A percentile compares a stretch with the other conserved stretches of the same genome.
Evolutionary conservation across 2,329 filamentous ascomycete species (phyloP).

Genomic region (Sporothrix phasma): DNA sequence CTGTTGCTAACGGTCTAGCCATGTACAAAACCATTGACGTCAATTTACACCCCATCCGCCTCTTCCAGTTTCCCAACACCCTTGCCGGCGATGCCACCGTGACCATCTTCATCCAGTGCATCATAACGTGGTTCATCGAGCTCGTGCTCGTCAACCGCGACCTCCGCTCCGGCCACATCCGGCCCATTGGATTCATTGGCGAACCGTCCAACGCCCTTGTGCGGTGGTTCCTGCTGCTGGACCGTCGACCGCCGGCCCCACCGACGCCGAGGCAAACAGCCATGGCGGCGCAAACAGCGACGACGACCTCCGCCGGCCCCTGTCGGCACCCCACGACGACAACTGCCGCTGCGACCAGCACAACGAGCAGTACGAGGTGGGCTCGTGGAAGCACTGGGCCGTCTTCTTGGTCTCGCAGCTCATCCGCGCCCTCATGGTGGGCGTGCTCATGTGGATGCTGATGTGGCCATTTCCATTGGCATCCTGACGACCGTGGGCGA

Average conservation of each 20-base stretch:
- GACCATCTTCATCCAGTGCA: constrained; percentile 41
- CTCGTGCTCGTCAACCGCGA: constrained; percentile 38
- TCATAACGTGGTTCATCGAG: constrained; percentile 44
- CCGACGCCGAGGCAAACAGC: neutral
- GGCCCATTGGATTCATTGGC: constrained; percentile 36
- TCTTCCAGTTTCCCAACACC: constrained; percentile 42
- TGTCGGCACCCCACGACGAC: constrained; percentile 13
- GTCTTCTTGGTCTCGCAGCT: constrained; percentile 29
- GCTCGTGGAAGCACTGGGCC: constrained; percentile 26
- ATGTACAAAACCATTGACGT: constrained; percentile 37
- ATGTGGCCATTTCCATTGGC: constrained; percentile 37
- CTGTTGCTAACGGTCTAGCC: constrained; percentile 26
- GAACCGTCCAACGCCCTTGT: constrained; percentile 27
- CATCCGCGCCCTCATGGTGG: constrained; percentile 28
- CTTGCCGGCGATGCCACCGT: constrained; percentile 40
- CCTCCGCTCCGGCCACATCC: constrained; percentile 34
- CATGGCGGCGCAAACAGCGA: neutral
- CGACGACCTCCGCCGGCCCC: neutral
- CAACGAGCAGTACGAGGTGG: constrained; percentile 22
- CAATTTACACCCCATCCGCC: constrained; percentile 30
- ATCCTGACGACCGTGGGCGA: constrained; percentile 32
- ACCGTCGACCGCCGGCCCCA: constrained; percentile 18
- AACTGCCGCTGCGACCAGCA: constrained; percentile 15
- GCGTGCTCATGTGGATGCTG: constrained; percentile 32
- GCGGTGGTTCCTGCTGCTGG: constrained; percentile 38